These are phyloP conservation scores for Halocafeteria seosinensis DNA, from an alignment of 108 stramenopile species.

Conservation along the genomic window DNA sequence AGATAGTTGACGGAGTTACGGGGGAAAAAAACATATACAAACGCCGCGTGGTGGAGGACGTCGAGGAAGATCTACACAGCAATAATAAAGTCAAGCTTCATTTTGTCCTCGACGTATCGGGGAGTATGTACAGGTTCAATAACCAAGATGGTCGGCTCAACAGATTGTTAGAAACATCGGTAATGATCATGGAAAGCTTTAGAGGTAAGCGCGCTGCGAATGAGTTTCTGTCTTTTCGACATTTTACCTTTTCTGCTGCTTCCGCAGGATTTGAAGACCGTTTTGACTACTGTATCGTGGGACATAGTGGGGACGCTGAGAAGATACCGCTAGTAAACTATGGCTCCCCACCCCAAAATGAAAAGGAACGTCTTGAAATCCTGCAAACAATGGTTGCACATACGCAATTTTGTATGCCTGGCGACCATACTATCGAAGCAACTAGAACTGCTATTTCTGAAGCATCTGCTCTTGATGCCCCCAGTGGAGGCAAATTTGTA, in stretches of 20 bases:
- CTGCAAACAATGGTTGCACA: conserved; percentile 66
- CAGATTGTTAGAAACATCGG: conserved; percentile 52
- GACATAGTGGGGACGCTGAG: conserved; percentile 14
- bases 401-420: conserved; percentile 56
- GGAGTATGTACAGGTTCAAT: conserved; percentile 75
- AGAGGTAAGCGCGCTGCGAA: conserved; percentile 30
- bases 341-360: conserved; percentile 25
- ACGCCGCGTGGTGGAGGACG: conserved; percentile 43
- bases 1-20: conserved; percentile 55
- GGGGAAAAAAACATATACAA: conserved; percentile 66
- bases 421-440: conserved; percentile 67
- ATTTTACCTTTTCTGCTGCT: not conserved
- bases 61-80: not conserved
- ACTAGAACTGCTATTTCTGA: conserved; percentile 37
- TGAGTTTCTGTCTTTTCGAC: not conserved
- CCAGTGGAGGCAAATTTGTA: conserved; percentile 30
- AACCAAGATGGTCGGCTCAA: conserved; percentile 55
- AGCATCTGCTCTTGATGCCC: conserved; percentile 18
- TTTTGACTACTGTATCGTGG: conserved; percentile 45
- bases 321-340: conserved; percentile 2
- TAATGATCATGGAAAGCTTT: conserved; percentile 66
- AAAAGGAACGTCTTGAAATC: conserved; percentile 42
- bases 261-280: not conserved
- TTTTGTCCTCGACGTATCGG: conserved; percentile 56
- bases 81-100: conserved; percentile 16